Conservation (phyloP, 2,329 filamentous ascomycete species). For the Tolypocladium guangdongense region DNA sequence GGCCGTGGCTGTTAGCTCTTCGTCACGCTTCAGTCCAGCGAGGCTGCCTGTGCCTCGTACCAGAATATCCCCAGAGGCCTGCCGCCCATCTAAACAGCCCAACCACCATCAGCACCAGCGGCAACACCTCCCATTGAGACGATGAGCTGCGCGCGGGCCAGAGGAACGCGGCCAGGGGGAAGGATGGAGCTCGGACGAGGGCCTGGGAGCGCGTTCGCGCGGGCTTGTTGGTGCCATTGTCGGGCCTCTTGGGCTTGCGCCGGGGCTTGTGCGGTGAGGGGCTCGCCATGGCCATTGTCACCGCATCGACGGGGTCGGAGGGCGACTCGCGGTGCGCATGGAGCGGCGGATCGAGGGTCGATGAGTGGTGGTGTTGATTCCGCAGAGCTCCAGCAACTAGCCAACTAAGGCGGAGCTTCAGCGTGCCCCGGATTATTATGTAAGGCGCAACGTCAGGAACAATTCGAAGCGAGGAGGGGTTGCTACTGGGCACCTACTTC, state of each 20-base stretch:
- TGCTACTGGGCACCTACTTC: too few species aligned
- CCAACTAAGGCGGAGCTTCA: not conserved
- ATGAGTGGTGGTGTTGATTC: not conserved
- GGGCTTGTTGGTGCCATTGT: conserved; percentile 26
- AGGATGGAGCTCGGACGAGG: conserved; percentile 54
- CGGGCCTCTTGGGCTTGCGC: conserved; percentile 43
- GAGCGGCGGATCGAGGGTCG: not conserved
- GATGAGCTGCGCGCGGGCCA: conserved; percentile 78
- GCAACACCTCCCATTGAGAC: conserved; percentile 87
- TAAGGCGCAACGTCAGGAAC: not conserved
- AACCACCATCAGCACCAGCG: conserved; percentile 78
- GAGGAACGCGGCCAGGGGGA: conserved; percentile 86
- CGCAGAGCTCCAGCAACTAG: not conserved
- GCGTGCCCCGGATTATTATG: not conserved
- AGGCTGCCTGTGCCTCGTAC: conserved; percentile 28
- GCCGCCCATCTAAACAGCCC: conserved; percentile 90
- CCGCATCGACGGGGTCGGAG: conserved; percentile 5
- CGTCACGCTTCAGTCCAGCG: not conserved
- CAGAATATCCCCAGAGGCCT: conserved; percentile 91
- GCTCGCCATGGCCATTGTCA: conserved; percentile 35
- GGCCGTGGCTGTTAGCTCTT: not conserved
- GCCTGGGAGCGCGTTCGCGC: conserved; percentile 24
- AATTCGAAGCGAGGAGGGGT: too few species aligned
- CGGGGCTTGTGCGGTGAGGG: conserved; percentile 48
- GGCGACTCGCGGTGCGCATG: not conserved